phyloP scores from a whole-genome alignment of 371 early-diverging fungal species.

The Mucor mucedo region DNA sequence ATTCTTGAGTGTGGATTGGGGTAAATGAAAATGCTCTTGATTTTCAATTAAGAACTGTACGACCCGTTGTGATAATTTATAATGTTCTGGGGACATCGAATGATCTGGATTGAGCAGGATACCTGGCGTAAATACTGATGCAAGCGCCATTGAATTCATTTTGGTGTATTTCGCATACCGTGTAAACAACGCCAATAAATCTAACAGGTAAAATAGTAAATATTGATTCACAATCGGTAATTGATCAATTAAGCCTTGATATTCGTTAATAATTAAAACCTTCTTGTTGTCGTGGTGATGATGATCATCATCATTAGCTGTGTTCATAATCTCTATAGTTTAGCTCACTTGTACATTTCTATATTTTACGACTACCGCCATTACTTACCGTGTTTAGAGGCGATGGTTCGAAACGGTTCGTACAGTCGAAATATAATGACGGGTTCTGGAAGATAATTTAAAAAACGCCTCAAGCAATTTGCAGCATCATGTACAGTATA shows the following conservation, averaged over 20 bases:
- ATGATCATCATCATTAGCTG: not conserved
- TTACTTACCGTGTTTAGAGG: slow-evolving; percentile 31
- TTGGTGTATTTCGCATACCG: slow-evolving; percentile 38
- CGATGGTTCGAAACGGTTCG: slow-evolving; percentile 52
- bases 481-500: slow-evolving; percentile 69
- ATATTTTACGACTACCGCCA: slow-evolving; percentile 33
- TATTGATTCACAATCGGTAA: slow-evolving; percentile 62
- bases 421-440: slow-evolving; percentile 61
- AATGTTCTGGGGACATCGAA: slow-evolving; percentile 57
- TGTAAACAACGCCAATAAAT: slow-evolving; percentile 58
- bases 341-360: too few relatives aligned
- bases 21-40: slow-evolving; percentile 42
- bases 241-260: slow-evolving; percentile 54
- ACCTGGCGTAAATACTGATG: slow-evolving; percentile 67
- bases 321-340: too few relatives aligned
- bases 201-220: slow-evolving; percentile 64
- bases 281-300: not conserved
- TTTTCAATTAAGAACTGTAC: slow-evolving; percentile 55
- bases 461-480: slow-evolving; percentile 59
- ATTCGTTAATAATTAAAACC: slow-evolving; percentile 36
- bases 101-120: slow-evolving; percentile 62
- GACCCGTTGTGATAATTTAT: slow-evolving; percentile 58
- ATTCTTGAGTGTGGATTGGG: slow-evolving; percentile 5
- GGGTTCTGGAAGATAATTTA: slow-evolving; percentile 65
- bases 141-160: slow-evolving; percentile 36